Percentiles rank a stretch among this genome's conserved stretches.
These are phyloP conservation scores for Fusarium acutatum DNA, from an alignment of 2,329 filamentous ascomycete species.

Conservation along the genomic window DNA sequence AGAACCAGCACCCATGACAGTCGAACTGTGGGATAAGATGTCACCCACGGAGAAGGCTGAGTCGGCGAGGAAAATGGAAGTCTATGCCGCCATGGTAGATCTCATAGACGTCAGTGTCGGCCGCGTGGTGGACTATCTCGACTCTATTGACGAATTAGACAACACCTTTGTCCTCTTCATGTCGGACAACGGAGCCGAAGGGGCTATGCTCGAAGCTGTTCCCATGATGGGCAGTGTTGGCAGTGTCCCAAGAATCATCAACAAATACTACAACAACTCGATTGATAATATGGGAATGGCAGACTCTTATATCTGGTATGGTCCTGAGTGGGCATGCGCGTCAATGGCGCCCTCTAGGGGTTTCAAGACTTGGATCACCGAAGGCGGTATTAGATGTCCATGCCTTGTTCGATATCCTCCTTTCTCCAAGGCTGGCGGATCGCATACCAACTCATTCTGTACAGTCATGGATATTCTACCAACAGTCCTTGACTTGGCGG, in stretches of 20 bases:
- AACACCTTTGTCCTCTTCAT: conserved; percentile 7
- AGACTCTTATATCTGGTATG: conserved; percentile 69
- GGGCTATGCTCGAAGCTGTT: conserved; percentile 57
- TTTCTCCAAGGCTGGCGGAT: conserved; percentile 34
- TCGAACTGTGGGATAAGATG: conserved; percentile 8
- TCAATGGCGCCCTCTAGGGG: conserved; percentile 50
- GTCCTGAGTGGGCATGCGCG: conserved; percentile 61
- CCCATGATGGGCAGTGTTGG: conserved; percentile 51
- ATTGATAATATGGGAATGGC: conserved; percentile 64
- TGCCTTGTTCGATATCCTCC: conserved; percentile 44
- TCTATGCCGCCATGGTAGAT: conserved; percentile 66
- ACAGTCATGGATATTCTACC: conserved; percentile 62
- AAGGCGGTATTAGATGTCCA: conserved; percentile 37
- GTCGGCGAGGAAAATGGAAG: conserved; percentile 49
- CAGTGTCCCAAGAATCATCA: conserved; percentile 28
- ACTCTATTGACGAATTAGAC: conserved; percentile 26
- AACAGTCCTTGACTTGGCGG: conserved; percentile 57
- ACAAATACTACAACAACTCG: conserved; percentile 57
- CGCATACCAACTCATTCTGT: conserved; percentile 42
- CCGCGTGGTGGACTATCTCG: conserved; percentile 59
- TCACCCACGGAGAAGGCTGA: conserved; percentile 7
- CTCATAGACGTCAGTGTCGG: conserved; percentile 63
- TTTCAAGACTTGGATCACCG: conserved; percentile 45
- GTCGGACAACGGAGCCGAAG: conserved; percentile 3
- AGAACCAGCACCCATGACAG: conserved; percentile 27